Evolutionary conservation across 345 rosid species (phyloP).

Genomic region (Garcia nutans): DNA sequence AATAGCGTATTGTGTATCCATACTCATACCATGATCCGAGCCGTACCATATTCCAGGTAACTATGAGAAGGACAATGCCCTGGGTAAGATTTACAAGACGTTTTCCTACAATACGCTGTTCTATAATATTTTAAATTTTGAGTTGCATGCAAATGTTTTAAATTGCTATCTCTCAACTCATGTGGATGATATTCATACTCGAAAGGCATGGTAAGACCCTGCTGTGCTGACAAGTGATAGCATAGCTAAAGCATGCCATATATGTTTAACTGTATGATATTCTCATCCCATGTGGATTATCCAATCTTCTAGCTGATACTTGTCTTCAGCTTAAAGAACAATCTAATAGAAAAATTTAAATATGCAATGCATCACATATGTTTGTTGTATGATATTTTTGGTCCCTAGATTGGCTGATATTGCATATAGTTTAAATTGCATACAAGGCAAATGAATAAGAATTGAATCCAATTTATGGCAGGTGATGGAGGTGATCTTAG

Average conservation of each 20-base stretch:
- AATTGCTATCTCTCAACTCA: background rate
- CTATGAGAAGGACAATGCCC: conserved; percentile 55
- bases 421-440: background rate
- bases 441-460: background rate
- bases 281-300: no score
- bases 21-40: no score
- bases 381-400: background rate
- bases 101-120: background rate
- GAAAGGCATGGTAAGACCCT: no score
- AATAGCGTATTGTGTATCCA: no score
- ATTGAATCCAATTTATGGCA: conserved; percentile 26
- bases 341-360: background rate
- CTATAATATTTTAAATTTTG: background rate
- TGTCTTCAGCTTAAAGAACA: conserved; percentile 2
- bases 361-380: background rate
- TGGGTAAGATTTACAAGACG: conserved; percentile 45
- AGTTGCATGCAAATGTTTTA: background rate
- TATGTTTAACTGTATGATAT: no score
- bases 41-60: no score
- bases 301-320: no score
- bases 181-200: background rate
- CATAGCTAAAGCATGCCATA: no score
- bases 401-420: background rate
- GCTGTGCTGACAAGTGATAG: no score
- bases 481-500: conserved; percentile 72